A percentile compares a stretch with the other conserved stretches of the same genome.
Evolutionary conservation across 352 stramenopile species (phyloP).

Genomic region (Phytophthora foliorum): DNA sequence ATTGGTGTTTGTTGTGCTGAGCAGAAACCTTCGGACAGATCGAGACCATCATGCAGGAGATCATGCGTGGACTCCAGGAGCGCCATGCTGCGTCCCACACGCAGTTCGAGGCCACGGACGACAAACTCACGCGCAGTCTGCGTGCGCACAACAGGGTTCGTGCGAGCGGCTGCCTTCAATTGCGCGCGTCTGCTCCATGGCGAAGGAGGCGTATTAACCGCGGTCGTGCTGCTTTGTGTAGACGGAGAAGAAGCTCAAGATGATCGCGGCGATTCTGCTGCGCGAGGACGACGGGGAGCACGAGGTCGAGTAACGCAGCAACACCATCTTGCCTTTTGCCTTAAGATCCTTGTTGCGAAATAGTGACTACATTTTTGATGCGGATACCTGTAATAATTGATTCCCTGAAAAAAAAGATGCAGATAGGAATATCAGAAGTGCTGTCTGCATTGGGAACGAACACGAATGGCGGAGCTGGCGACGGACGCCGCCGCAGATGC

Average conservation of each 20-base stretch:
- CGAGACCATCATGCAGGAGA: constrained; percentile 52
- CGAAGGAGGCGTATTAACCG: neutral
- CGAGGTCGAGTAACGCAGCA: constrained; percentile 21
- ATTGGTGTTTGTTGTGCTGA: neutral
- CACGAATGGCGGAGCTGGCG: constrained; percentile 1
- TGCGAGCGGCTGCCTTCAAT: too few species aligned
- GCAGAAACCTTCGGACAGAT: constrained; percentile 55
- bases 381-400: neutral
- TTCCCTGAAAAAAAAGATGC: neutral
- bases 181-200: neutral
- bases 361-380: too few species aligned
- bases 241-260: constrained; percentile 68
- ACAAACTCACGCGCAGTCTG: constrained; percentile 37
- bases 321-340: neutral
- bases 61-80: constrained; percentile 49
- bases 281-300: constrained; percentile 43
- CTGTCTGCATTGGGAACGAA: neutral
- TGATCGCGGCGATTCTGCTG: constrained; percentile 57
- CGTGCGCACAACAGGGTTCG: constrained; percentile 47
- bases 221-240: constrained; percentile 16
- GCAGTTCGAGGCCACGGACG: constrained; percentile 45
- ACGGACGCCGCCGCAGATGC: neutral
- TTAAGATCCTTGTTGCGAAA: neutral
- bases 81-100: constrained; percentile 44
- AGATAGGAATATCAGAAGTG: too few species aligned